Percentiles rank a stretch among this genome's conserved stretches.
Evolutionary conservation across 2,329 filamentous ascomycete species (phyloP).

Genomic region (Phyllosticta citrichinensis): DNA sequence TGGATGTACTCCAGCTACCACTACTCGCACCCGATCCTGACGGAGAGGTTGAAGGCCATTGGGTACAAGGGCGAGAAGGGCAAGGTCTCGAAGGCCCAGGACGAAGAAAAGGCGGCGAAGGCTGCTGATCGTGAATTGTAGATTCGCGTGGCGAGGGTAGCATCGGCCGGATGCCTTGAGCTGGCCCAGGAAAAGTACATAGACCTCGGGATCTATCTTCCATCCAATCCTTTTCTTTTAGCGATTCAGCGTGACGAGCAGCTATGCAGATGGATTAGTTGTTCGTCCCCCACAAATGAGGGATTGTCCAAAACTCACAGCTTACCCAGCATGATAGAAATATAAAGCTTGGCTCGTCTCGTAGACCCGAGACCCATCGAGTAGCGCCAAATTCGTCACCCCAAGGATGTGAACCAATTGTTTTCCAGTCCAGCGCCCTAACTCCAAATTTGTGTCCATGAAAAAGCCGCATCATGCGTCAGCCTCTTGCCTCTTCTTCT

Average conservation of each 20-base stretch:
- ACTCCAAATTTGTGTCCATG: not conserved
- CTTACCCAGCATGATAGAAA: not conserved
- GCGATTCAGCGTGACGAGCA: not conserved
- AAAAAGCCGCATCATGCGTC: not conserved
- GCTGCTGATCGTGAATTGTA: slow-evolving; percentile 69
- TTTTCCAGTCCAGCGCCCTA: not conserved
- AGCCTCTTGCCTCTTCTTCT: slow-evolving; percentile 19
- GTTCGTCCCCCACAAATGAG: not conserved
- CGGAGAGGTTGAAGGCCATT: slow-evolving; percentile 83
- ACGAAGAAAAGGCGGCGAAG: slow-evolving; percentile 52
- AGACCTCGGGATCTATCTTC: not conserved
- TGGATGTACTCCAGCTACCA: slow-evolving; percentile 98
- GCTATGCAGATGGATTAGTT: not conserved
- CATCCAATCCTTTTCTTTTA: not conserved
- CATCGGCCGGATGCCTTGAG: not conserved
- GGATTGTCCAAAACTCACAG: not conserved
- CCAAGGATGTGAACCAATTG: not conserved
- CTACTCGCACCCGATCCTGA: slow-evolving; percentile 93
- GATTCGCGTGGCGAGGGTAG: slow-evolving; percentile 10
- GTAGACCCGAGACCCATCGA: not conserved
- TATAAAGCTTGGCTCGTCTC: too few species aligned
- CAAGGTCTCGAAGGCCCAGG: slow-evolving; percentile 42
- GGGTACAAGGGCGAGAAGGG: slow-evolving; percentile 64
- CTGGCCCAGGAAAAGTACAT: slow-evolving; percentile 4
- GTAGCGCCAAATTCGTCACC: not conserved